phyloP scores from a whole-genome alignment of 495 filamentous ascomycete genomes.

The Penicillium maclennaniae region DNA sequence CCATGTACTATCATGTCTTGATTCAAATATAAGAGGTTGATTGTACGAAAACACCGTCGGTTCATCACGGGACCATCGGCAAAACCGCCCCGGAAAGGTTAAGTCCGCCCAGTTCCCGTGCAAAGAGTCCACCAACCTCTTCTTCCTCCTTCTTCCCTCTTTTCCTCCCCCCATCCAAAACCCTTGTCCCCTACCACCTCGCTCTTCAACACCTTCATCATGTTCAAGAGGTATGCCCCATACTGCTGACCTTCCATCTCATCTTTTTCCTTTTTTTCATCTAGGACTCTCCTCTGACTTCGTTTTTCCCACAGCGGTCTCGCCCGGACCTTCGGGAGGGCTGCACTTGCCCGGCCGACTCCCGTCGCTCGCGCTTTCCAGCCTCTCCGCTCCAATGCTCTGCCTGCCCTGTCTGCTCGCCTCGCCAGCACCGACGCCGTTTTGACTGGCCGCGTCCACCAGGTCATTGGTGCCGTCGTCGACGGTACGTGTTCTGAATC shows the following conservation, averaged over 20 bases:
- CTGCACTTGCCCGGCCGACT: slow-evolving; percentile 68
- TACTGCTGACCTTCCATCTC: slow-evolving; percentile 33
- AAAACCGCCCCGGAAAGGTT: slow-evolving; percentile 50
- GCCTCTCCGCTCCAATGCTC: slow-evolving; percentile 55
- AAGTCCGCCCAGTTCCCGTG: slow-evolving; percentile 39
- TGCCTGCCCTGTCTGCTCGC: slow-evolving; percentile 61
- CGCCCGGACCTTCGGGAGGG: slow-evolving; percentile 72
- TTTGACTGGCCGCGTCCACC: slow-evolving; percentile 78
- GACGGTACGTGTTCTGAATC: slow-evolving; percentile 51
- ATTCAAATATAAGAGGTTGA: too few relatives aligned
- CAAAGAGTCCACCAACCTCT: slow-evolving; percentile 39
- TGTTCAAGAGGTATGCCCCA: slow-evolving; percentile 80
- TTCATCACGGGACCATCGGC: slow-evolving; percentile 50
- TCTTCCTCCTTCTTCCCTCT: slow-evolving; percentile 39
- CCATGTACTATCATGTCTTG: not conserved
- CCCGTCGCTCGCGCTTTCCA: slow-evolving; percentile 63
- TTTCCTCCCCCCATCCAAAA: slow-evolving; percentile 24
- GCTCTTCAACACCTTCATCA: slow-evolving; percentile 59
- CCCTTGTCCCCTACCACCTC: slow-evolving; percentile 39
- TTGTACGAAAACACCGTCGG: slow-evolving; percentile 21
- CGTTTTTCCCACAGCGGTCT: slow-evolving; percentile 59
- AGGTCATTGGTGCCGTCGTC: slow-evolving; percentile 72
- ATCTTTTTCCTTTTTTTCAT: slow-evolving; percentile 35
- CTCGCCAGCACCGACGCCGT: slow-evolving; percentile 65
- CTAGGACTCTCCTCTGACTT: slow-evolving; percentile 35